Evolutionary conservation across 768 basidiomycete genomes (phyloP).

Genomic region (Pleurotus ostreatus): DNA sequence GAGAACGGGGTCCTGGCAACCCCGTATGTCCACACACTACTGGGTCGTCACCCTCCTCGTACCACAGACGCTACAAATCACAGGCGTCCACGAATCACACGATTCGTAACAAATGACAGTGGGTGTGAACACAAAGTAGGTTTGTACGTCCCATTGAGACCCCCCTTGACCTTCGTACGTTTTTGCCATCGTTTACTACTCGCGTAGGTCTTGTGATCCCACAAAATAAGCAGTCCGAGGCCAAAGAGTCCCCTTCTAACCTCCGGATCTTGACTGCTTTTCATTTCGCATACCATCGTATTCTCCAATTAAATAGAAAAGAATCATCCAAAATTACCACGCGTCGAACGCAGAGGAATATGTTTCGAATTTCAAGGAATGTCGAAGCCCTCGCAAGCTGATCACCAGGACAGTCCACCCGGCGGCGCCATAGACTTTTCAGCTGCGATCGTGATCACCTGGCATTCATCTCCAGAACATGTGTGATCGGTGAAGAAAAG

Average conservation of each 20-base stretch:
- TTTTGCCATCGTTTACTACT: conserved; percentile 2
- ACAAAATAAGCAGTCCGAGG: conserved; percentile 6
- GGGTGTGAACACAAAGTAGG: background rate
- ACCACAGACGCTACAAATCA: conserved; percentile 1
- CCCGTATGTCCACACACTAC: background rate
- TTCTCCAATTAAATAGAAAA: background rate
- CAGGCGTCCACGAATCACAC: conserved; percentile 8
- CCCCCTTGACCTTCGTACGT: conserved; percentile 1
- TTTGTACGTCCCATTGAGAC: conserved; percentile 3
- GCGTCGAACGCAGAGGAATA: conserved; percentile 3
- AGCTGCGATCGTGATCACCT: conserved; percentile 7
- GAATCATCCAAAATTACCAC: background rate
- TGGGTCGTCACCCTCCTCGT: background rate
- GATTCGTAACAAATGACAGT: conserved; percentile 3
- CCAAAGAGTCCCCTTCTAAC: background rate
- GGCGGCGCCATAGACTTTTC: conserved; percentile 4
- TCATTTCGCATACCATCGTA: conserved; percentile 5
- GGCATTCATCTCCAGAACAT: conserved; percentile 5
- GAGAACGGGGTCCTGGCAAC: background rate
- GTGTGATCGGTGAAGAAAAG: conserved; percentile 4
- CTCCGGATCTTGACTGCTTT: background rate
- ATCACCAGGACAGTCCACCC: conserved; percentile 7
- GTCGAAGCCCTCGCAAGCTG: conserved; percentile 2
- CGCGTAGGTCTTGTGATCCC: conserved; percentile 5
- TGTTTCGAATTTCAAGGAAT: conserved; percentile 1